Evolutionary conservation across 192 early-diverging fungal genomes (phyloP).

Genomic region (Coemansia sp.): DNA sequence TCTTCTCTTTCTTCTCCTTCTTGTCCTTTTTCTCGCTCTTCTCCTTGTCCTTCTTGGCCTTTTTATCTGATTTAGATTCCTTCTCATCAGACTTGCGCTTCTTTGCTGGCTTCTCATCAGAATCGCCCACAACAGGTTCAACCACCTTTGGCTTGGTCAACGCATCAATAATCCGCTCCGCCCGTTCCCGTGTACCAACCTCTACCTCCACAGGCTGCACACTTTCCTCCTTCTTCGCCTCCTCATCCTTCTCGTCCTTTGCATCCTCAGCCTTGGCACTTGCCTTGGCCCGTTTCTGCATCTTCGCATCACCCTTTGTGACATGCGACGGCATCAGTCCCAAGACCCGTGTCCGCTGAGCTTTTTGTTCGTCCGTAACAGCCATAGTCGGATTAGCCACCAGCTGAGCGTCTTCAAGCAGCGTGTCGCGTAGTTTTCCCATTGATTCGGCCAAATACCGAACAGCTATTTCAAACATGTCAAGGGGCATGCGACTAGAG

Average conservation of each 20-base stretch:
- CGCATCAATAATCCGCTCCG: conserved; percentile 21
- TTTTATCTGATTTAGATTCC: conserved; percentile 4
- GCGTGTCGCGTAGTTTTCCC: conserved; percentile 12
- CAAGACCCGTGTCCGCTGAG: conserved; percentile 16
- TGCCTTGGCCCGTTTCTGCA: conserved; percentile 11
- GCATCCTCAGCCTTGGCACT: neutral
- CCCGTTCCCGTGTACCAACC: conserved; percentile 12
- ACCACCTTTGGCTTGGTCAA: conserved; percentile 1
- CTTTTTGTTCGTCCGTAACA: conserved; percentile 5
- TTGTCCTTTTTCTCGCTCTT: conserved; percentile 9
- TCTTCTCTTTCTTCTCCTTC: neutral
- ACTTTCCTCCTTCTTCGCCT: neutral
- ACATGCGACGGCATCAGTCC: conserved; percentile 41
- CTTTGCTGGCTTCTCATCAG: neutral
- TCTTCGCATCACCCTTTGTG: conserved; percentile 28
- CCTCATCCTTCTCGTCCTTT: conserved; percentile 4
- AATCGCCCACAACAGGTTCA: neutral
- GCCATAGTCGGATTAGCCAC: conserved; percentile 19
- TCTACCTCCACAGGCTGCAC: neutral
- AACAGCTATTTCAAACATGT: conserved; percentile 27
- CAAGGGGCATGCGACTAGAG: conserved; percentile 22
- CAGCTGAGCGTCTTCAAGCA: conserved; percentile 32
- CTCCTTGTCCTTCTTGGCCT: conserved; percentile 11
- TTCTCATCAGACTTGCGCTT: conserved; percentile 11
- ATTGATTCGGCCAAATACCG: conserved; percentile 18